Evolutionary conservation across 176 grass and related monocot genomes (phyloP), one percentile per base, ranked within the genome.

Genomic region (Cymbopogon citratus): DNA sequence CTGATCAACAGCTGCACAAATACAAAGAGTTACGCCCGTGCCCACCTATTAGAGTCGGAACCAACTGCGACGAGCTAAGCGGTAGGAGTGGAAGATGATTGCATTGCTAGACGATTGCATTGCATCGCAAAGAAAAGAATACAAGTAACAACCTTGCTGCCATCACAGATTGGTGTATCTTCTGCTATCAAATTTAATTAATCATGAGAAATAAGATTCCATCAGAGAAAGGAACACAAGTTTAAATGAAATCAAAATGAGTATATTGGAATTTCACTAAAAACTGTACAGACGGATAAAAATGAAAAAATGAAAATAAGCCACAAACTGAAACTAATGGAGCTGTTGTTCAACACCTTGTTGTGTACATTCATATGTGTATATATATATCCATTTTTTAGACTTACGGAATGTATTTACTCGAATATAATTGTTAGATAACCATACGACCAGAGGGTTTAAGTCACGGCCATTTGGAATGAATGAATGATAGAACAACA

Each of bases 121-220:
- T n/a, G n/a, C n/a, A n/a, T n/a, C n/a, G n/a, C n/a, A n/a, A n/a
- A n/a, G n/a, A n/a, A n/a, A n/a, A n/a, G n/a, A 54, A 44, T 25
- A 41, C 7, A 73, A 14, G 69, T 28, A 73, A 54, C 52, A 83
- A 59, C 44, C 4, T 40, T 33, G 48, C 21, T 66, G n/a, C n/a
- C 68, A 48, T 46, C 14, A 36, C 21, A 48, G 10, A 49, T 41
- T 27, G 29, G 36, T 72, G 52, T 40, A n/a, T 21, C 21, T 72
- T 79, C 34, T 52, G 33, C 56, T 34, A 70, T 38, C 36, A 76
- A 28, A 63, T 34, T 76, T 69, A 28, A 63, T 69, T 76, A 45
- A 71, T 71, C 71, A 54, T 81, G 28, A 74, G 21, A 73, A 74
- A 73, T 78, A 48, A 78, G 52, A 52, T 25, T 10, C 57, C 12